Evolutionary conservation across 2,329 filamentous ascomycete genomes (phyloP), one percentile per base, ranked within the genome.

Genomic region (Trichophaea hybrida): DNA sequence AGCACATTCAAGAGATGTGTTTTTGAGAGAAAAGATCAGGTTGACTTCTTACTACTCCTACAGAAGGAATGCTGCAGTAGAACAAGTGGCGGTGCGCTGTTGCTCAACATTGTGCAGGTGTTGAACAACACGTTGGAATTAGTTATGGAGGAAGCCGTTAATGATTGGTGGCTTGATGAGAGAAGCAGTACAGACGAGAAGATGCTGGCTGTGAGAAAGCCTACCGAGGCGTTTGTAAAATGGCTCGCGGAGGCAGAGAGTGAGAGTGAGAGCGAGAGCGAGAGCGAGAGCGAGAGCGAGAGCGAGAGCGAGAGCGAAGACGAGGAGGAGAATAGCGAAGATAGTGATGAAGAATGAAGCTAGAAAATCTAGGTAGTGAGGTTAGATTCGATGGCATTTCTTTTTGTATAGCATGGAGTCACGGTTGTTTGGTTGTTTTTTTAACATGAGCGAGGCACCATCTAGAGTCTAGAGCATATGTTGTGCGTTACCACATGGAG

Each of bases 141-240:
- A 13, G 74, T 96, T 1, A 88, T 95, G 70, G 88, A 95, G 69
- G 90, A 96, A 46, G 89, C 86, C 0, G 86, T 95, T 66, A 74
- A 91, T 68, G 79, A 80, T 52, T 98, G 93, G 93, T 97, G 90
- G 90, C 80, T 77, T 17, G 85, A 94, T 71, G 77, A 79, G 52
- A 72, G 77, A 83, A 68, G 67, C 46, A 58, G 56, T 10, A 82
- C 82, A 58, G 82, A 77, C 12, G 84, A 86, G 58, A 79, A 80
- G 57, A 81, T 96, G 83, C 73, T 73, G 61, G 78, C 74, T 54
- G 80, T 96, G 13, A 83, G 84, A 70, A 80, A 80, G 62, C 86
- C 86, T 74, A 88, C 86, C 60, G 77, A 81, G 68, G 81, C 83
- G 56, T 80, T 97, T 71, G 83, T 97, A 49, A 87, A 94, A 69